These are phyloP conservation scores for Lachancea cidri DNA, from an alignment of 805 yeast genomes.

Conservation along the genomic window DNA sequence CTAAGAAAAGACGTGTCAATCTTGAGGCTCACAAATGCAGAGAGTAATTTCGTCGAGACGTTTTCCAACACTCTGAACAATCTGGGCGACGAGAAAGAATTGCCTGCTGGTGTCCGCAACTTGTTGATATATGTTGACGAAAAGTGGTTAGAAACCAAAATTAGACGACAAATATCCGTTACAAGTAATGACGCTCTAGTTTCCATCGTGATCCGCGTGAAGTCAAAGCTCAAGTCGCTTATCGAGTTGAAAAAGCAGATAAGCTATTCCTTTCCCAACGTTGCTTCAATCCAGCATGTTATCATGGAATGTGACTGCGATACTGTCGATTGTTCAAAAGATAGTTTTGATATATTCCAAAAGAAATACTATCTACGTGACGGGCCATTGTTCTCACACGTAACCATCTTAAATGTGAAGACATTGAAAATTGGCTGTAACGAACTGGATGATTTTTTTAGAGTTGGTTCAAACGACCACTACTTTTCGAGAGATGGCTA, in stretches of 20 bases:
- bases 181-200: not conserved
- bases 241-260: not conserved
- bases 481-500: no score
- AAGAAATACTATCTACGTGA: not conserved
- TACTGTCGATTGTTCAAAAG: not conserved
- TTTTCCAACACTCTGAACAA: not conserved
- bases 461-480: no score
- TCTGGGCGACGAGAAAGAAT: not conserved
- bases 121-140: not conserved
- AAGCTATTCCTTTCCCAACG: not conserved
- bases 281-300: not conserved
- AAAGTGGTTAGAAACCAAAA: not conserved
- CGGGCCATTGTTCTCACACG: not conserved
- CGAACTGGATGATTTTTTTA: not conserved
- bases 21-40: not conserved
- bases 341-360: not conserved
- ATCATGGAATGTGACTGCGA: not conserved
- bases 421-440: not conserved
- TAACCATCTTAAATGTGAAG: not conserved
- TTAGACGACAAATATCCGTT: not conserved
- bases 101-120: not conserved
- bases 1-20: not conserved
- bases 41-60: not conserved
- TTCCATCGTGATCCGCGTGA: not conserved
- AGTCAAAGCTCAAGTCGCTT: not conserved